phyloP scores from a whole-genome alignment of 116 monocot genomes.

The Phalaenopsis hybrid region DNA sequence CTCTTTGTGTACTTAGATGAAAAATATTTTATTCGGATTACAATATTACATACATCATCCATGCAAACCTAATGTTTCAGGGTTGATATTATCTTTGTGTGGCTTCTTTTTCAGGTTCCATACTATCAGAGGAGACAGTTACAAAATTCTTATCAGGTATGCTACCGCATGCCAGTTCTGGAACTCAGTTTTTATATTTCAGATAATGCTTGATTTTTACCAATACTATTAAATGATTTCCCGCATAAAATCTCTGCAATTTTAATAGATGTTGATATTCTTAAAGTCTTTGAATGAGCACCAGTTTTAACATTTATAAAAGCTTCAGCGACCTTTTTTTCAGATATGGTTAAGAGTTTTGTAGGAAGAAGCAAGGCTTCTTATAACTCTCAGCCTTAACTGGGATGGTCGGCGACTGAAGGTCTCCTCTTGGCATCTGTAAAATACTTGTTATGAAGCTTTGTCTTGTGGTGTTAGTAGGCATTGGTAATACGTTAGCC shows the following conservation, averaged over 20 bases:
- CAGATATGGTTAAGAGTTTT: neutral
- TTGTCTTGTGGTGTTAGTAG: neutral
- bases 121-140: conserved; percentile 59
- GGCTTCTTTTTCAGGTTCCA: conserved; percentile 38
- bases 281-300: neutral
- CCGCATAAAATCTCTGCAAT: neutral
- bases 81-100: neutral
- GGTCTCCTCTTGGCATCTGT: neutral
- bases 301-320: neutral
- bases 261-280: neutral
- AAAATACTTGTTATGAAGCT: neutral
- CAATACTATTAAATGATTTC: neutral
- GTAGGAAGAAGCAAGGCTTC: neutral
- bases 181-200: neutral
- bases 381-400: neutral
- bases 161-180: neutral
- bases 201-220: neutral
- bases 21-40: neutral
- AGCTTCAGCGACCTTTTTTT: neutral
- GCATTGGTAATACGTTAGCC: neutral
- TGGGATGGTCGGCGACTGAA: neutral
- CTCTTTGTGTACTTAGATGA: neutral
- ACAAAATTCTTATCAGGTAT: conserved; percentile 69
- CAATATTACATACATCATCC: neutral
- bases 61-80: neutral